Percentiles rank a stretch among this genome's conserved stretches.
Conservation (phyloP, 2,329 filamentous ascomycete genomes). For the Clonostachys sp. region DNA sequence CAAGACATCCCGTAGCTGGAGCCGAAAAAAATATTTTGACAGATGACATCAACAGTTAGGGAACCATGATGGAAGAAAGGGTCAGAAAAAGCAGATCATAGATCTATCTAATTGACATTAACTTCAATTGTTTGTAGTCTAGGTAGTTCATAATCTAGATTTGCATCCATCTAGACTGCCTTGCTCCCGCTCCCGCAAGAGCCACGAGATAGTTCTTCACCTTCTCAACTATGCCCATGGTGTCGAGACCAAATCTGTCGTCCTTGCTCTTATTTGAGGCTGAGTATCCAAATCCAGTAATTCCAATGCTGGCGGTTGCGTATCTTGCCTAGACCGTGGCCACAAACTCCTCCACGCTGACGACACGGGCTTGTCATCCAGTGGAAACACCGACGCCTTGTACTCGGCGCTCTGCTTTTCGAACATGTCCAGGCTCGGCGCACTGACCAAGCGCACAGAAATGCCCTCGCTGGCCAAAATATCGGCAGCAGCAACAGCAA, state of each 20-base stretch:
- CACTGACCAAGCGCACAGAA: slow-evolving; percentile 19
- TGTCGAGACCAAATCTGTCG: slow-evolving; percentile 38
- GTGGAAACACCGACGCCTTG: slow-evolving; percentile 8
- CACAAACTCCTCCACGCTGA: slow-evolving; percentile 43
- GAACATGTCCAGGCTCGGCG: slow-evolving; percentile 30
- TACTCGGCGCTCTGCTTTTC: slow-evolving; percentile 31
- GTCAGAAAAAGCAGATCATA: too few relatives aligned
- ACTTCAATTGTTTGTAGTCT: too few relatives aligned
- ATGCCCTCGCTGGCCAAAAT: not conserved
- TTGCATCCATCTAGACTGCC: slow-evolving; percentile 9
- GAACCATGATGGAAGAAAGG: too few relatives aligned
- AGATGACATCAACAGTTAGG: too few relatives aligned
- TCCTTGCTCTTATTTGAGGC: slow-evolving; percentile 40
- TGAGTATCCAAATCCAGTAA: slow-evolving; percentile 41
- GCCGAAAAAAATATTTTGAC: too few relatives aligned
- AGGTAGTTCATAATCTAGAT: too few relatives aligned
- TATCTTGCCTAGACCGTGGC: slow-evolving; percentile 43
- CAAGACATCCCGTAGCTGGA: too few relatives aligned
- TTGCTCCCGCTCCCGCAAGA: slow-evolving; percentile 10
- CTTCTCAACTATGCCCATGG: slow-evolving; percentile 25
- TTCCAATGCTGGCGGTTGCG: slow-evolving; percentile 28
- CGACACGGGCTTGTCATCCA: slow-evolving; percentile 18
- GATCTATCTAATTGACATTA: too few relatives aligned
- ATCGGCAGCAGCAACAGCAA: not conserved
- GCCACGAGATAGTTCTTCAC: slow-evolving; percentile 11